These are phyloP conservation scores for Leccinum solheimii DNA, from an alignment of 1,284 basidiomycete species.

Conservation along the genomic window DNA sequence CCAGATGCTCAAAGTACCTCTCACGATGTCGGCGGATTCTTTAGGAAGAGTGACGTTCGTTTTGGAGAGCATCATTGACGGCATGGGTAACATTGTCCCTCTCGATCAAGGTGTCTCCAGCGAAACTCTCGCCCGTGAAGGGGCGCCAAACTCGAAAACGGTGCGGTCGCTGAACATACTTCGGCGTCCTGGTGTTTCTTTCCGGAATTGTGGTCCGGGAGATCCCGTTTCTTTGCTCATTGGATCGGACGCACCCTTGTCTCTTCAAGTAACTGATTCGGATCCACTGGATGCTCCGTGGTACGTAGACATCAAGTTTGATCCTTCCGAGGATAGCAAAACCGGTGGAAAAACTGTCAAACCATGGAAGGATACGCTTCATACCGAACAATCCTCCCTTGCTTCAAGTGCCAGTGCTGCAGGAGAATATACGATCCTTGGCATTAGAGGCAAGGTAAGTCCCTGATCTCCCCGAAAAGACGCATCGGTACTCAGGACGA, in stretches of 20 bases:
- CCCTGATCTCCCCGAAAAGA: neutral
- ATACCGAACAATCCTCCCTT: conserved; percentile 51
- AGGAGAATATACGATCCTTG: conserved; percentile 81
- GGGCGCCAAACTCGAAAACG: conserved; percentile 42
- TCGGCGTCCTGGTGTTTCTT: conserved; percentile 72
- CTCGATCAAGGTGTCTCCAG: conserved; percentile 38
- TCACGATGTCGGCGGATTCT: conserved; percentile 60
- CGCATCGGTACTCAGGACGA: conserved; percentile 1
- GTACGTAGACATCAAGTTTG: conserved; percentile 63
- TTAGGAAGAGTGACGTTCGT: conserved; percentile 69
- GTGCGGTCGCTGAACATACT: conserved; percentile 73
- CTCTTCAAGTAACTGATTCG: conserved; percentile 49
- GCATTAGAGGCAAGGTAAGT: conserved; percentile 65
- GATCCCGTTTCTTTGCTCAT: conserved; percentile 75
- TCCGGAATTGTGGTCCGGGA: conserved; percentile 73
- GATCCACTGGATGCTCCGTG: conserved; percentile 67
- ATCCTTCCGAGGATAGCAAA: conserved; percentile 47
- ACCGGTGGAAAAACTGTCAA: conserved; percentile 42
- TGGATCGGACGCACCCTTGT: conserved; percentile 58
- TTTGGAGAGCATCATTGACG: conserved; percentile 73
- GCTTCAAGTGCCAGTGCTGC: conserved; percentile 57
- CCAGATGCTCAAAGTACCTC: conserved; percentile 65
- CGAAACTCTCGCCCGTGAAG: conserved; percentile 24
- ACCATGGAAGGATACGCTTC: conserved; percentile 62
- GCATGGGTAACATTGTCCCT: conserved; percentile 67